A percentile compares a stretch with the other conserved stretches of the same genome.
Conservation (phyloP, 352 stramenopile species). For the Phytophthora rubi region DNA sequence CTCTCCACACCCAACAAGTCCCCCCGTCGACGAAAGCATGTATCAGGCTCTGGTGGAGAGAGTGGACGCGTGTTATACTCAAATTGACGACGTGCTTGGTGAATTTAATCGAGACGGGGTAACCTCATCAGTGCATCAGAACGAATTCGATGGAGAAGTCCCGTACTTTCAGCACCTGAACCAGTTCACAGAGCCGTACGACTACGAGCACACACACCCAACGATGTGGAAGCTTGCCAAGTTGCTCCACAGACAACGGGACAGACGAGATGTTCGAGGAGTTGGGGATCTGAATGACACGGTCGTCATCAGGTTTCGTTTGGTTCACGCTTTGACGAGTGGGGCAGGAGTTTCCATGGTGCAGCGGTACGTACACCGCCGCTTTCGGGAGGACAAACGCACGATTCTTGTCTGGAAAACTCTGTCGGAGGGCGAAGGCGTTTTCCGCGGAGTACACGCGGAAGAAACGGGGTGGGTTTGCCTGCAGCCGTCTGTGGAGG, state of each 20-base stretch:
- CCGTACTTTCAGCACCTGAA: slow-evolving; percentile 25
- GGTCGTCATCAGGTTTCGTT: slow-evolving; percentile 36
- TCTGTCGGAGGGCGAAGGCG: slow-evolving; percentile 39
- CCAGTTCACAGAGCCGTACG: slow-evolving; percentile 20
- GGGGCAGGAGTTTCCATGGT: slow-evolving; percentile 20
- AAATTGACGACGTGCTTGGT: slow-evolving; percentile 11
- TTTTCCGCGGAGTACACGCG: slow-evolving; percentile 44
- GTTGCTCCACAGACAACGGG: slow-evolving; percentile 18
- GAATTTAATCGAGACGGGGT: slow-evolving; percentile 17
- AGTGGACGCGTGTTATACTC: slow-evolving; percentile 4
- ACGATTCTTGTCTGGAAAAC: slow-evolving; percentile 60
- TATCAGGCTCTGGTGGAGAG: neutral
- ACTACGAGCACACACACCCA: slow-evolving; percentile 15
- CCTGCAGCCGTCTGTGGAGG: slow-evolving; percentile 22
- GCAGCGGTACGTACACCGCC: slow-evolving; percentile 17
- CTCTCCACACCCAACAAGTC: neutral
- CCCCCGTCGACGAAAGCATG: slow-evolving; percentile 5
- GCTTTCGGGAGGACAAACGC: slow-evolving; percentile 44
- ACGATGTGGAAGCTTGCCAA: slow-evolving; percentile 24
- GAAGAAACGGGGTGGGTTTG: slow-evolving; percentile 65
- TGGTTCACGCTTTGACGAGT: slow-evolving; percentile 16
- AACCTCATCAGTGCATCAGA: slow-evolving; percentile 1
- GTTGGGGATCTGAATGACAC: slow-evolving; percentile 29
- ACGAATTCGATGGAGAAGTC: neutral
- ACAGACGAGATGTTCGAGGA: slow-evolving; percentile 13